Conservation (phyloP, 345 rosid genomes). For the Isatis tinctoria region DNA sequence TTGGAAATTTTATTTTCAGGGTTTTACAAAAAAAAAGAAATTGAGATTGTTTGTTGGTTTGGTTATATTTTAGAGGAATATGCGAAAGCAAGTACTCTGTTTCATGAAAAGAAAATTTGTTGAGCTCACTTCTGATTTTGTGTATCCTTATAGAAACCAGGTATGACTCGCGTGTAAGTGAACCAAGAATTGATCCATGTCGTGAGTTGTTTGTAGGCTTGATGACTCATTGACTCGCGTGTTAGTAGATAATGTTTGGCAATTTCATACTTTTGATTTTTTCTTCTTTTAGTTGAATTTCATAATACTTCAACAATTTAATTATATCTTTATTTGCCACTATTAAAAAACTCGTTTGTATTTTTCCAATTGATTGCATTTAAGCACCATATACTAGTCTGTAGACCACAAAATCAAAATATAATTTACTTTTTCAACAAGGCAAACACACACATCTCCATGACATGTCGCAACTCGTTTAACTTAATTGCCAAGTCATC, state of each 20-base stretch:
- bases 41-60: slow-evolving; percentile 7
- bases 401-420: no score
- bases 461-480: no score
- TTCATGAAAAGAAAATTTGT: slow-evolving; percentile 82
- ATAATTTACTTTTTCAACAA: no score
- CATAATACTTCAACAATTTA: not conserved
- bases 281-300: not conserved
- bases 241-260: not conserved
- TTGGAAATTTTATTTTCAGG: not conserved
- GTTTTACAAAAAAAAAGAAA: not conserved
- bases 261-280: not conserved
- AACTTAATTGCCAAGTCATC: no score
- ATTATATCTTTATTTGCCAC: no score
- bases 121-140: slow-evolving; percentile 64
- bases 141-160: slow-evolving; percentile 88
- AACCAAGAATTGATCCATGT: not conserved
- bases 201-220: not conserved
- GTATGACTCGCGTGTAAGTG: slow-evolving; percentile 35
- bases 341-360: no score
- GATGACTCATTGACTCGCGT: not conserved
- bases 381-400: not conserved
- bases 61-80: slow-evolving; percentile 76
- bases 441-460: no score
- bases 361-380: not conserved
- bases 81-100: slow-evolving; percentile 67